These are phyloP conservation scores for Ophiostoma piceae DNA, from an alignment of 2,329 filamentous ascomycete species.

Conservation along the genomic window DNA sequence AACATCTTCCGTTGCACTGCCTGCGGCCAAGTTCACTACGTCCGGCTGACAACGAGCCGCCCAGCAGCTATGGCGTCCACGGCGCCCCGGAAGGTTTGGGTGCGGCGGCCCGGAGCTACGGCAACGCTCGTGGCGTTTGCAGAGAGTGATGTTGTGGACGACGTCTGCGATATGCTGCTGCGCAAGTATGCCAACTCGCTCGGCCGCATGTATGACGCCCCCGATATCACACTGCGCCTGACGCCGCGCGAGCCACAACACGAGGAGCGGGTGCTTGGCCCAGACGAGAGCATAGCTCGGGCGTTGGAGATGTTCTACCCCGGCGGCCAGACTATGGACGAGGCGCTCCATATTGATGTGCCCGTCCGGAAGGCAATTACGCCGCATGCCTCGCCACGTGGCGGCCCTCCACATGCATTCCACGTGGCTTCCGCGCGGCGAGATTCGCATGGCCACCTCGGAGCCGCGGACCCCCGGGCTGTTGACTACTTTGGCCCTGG, in stretches of 20 bases:
- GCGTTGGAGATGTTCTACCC: constrained; percentile 80
- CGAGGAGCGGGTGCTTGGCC: constrained; percentile 66
- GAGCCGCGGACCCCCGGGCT: neutral
- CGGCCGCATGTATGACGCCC: constrained; percentile 81
- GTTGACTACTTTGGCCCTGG: constrained; percentile 74
- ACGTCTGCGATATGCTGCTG: constrained; percentile 86
- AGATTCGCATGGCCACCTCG: neutral
- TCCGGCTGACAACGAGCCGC: neutral
- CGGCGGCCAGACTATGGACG: constrained; percentile 78
- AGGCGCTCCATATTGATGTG: constrained; percentile 87
- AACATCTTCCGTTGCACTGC: neutral
- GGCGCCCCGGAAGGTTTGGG: constrained; percentile 79
- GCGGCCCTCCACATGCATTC: constrained; percentile 40
- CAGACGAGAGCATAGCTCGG: constrained; percentile 76
- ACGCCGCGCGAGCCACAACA: constrained; percentile 58
- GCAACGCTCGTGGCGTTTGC: constrained; percentile 79
- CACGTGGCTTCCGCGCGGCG: constrained; percentile 1
- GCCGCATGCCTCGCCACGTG: constrained; percentile 71
- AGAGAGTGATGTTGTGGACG: constrained; percentile 89
- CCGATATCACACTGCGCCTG: constrained; percentile 79
- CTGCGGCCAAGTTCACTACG: neutral
- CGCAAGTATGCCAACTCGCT: constrained; percentile 92
- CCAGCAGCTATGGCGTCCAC: constrained; percentile 11
- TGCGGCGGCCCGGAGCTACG: constrained; percentile 78
- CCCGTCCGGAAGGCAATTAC: constrained; percentile 53